A percentile compares a stretch with the other conserved stretches of the same genome.
These are phyloP conservation scores for Trichosporon asahii DNA, from an alignment of 1,284 basidiomycete species.

Conservation along the genomic window DNA sequence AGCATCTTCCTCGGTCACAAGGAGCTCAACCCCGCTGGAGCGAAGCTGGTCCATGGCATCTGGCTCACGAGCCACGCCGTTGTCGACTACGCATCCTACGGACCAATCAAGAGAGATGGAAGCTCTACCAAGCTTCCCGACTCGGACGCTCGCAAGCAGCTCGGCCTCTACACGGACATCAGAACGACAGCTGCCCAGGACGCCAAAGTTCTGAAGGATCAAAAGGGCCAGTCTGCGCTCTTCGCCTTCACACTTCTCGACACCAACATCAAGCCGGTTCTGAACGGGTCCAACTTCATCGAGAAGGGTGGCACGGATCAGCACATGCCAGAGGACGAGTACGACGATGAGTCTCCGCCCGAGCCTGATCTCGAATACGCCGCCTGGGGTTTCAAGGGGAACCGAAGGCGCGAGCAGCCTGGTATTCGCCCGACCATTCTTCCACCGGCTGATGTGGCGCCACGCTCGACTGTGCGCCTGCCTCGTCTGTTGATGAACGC, in stretches of 20 bases:
- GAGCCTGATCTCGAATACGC: constrained; percentile 27
- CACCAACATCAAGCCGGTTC: constrained; percentile 41
- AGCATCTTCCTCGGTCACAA: constrained; percentile 67
- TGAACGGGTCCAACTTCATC: constrained; percentile 40
- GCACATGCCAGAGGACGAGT: constrained; percentile 8
- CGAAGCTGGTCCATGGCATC: constrained; percentile 68
- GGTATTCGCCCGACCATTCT: constrained; percentile 23
- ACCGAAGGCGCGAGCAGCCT: constrained; percentile 2
- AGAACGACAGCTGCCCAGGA: constrained; percentile 59
- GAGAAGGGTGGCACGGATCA: constrained; percentile 28
- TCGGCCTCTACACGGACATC: constrained; percentile 62
- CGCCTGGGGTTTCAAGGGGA: constrained; percentile 39
- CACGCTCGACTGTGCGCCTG: constrained; percentile 47
- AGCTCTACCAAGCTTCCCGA: constrained; percentile 55
- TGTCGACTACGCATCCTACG: constrained; percentile 62
- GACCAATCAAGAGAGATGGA: constrained; percentile 32
- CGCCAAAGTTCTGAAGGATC: constrained; percentile 51
- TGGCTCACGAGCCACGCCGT: constrained; percentile 62
- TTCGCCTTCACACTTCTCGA: constrained; percentile 36
- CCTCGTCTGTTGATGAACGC: constrained; percentile 36
- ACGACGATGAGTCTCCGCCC: constrained; percentile 11
- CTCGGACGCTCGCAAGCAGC: constrained; percentile 50
- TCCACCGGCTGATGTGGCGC: constrained; percentile 39
- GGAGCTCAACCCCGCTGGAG: constrained; percentile 69
- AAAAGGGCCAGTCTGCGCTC: constrained; percentile 45